Base-by-base conservation (phyloP, 1,139 yeast genomes). In the Blastobotrys raffinosifermentans region DNA sequence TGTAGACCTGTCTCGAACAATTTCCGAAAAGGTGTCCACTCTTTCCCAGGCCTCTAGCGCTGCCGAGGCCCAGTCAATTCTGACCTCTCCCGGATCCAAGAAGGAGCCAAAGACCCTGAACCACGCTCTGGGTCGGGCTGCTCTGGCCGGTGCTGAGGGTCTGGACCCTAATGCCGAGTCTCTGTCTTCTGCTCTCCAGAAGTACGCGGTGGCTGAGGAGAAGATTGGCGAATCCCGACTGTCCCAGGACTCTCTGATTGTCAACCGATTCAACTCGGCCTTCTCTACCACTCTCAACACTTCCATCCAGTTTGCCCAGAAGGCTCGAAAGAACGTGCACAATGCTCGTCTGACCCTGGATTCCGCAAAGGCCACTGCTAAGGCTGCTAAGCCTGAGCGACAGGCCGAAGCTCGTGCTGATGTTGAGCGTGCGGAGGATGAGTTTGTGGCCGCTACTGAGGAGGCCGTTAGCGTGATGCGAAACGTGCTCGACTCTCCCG, bases 381-480 rank as follows among this genome's bases (percentile, higher is more conserved):
- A 75, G 53, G 70, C 75, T 50, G 79, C 87, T 20, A 75, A 71
- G 54, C 89, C 94, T 4, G 78, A 78, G 49, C 79, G 79, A 56
- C 83, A 80, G 54, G 84, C 86, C 5, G 78, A 78, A 40, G 74
- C 84, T 46, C 71, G 91, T 50, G 82, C 80, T 35, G 75, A 78
- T 46, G 80, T 85, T 72, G 95, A 86, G 60, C 77, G 80, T 48
- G 80, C 89, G 31, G 95, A 86, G 63, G 95, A 86, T 54, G 93
- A 83, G 53, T 85, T 86, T 60, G 94, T 93, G 32, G 85, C 84
- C 49, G 83, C 91, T 15, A 89, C 87, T 25, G 95, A 86, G 63
- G 94, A 83, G 56, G 94, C 95, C 22, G 86, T 84, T 38, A 70
- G 78, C 35, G 77, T 83, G 45, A 80, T 86, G 91, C 85, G 80